Evolutionary conservation across 805 yeast species (phyloP).

Genomic region (Ogataea thermomethanolica): DNA sequence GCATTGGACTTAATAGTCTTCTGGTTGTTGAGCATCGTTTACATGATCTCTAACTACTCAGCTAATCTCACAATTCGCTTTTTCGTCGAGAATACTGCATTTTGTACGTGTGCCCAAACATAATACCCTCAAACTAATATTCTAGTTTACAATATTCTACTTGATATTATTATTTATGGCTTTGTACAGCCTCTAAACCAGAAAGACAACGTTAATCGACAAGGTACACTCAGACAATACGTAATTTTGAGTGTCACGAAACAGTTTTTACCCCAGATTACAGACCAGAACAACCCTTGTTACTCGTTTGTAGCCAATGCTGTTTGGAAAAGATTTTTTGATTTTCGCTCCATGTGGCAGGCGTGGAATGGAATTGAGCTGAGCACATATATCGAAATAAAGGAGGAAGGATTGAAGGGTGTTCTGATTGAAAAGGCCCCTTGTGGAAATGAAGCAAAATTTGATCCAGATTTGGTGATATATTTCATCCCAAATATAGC

Average conservation of each 20-base stretch:
- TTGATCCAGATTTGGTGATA: constrained; percentile 38
- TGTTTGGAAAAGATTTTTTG: constrained; percentile 33
- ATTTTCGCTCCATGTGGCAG: constrained; percentile 31
- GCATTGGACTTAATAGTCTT: constrained; percentile 29
- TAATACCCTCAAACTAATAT: background rate
- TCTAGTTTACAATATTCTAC: constrained; percentile 21
- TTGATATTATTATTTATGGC: constrained; percentile 28
- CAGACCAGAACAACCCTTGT: constrained; percentile 19
- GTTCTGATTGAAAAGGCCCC: constrained; percentile 27
- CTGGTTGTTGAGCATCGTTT: constrained; percentile 19
- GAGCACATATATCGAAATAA: constrained; percentile 22
- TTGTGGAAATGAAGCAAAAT: constrained; percentile 26
- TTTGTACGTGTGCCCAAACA: constrained; percentile 16
- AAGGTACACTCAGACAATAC: constrained; percentile 31
- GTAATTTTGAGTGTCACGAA: constrained; percentile 19
- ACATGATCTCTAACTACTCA: constrained; percentile 28
- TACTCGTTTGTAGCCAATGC: constrained; percentile 29
- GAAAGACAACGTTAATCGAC: constrained; percentile 29
- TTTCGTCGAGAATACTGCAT: constrained; percentile 16
- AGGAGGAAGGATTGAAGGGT: constrained; percentile 14
- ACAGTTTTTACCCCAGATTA: constrained; percentile 19
- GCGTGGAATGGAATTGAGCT: constrained; percentile 36
- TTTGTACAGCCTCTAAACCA: constrained; percentile 31
- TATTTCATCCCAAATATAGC: constrained; percentile 46
- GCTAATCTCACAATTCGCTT: constrained; percentile 18